These are phyloP conservation scores for Cladobotryum mycophilum DNA, from an alignment of 2,329 filamentous ascomycete genomes.

Conservation along the genomic window DNA sequence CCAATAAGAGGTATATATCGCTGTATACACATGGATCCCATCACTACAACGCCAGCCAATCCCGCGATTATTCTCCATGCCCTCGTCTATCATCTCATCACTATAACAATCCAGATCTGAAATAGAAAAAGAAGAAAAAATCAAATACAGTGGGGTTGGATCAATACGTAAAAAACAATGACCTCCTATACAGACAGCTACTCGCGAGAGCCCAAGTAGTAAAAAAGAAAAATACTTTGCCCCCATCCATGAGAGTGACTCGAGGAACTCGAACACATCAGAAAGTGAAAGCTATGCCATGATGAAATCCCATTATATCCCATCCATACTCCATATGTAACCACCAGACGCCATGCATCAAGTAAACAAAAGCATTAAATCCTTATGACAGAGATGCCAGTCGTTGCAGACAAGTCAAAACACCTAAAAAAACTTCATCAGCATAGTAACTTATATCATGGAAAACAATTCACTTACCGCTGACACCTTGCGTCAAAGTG, in stretches of 20 bases:
- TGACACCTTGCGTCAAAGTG: conserved; percentile 85
- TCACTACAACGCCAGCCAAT: too few relatives aligned
- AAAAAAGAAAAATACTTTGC: not conserved
- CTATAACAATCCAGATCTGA: not conserved
- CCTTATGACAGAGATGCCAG: conserved; percentile 27
- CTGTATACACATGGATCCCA: too few relatives aligned
- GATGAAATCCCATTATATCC: conserved; percentile 2
- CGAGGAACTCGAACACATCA: not conserved
- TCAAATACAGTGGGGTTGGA: not conserved
- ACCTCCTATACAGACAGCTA: not conserved
- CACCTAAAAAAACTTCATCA: conserved; percentile 24
- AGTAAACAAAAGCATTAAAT: not conserved
- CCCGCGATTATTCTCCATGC: not conserved
- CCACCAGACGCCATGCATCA: conserved; percentile 9
- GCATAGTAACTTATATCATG: not conserved
- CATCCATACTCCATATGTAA: conserved; percentile 7
- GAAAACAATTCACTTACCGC: conserved; percentile 52
- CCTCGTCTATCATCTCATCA: conserved; percentile 2
- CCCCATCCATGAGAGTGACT: not conserved
- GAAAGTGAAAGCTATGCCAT: not conserved
- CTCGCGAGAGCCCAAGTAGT: not conserved
- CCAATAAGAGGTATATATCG: too few relatives aligned
- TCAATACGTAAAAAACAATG: not conserved
- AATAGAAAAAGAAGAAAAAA: not conserved
- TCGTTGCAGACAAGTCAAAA: conserved; percentile 38